Evolutionary conservation across 495 filamentous ascomycete species (phyloP).

Genomic region (Darksidea phi): DNA sequence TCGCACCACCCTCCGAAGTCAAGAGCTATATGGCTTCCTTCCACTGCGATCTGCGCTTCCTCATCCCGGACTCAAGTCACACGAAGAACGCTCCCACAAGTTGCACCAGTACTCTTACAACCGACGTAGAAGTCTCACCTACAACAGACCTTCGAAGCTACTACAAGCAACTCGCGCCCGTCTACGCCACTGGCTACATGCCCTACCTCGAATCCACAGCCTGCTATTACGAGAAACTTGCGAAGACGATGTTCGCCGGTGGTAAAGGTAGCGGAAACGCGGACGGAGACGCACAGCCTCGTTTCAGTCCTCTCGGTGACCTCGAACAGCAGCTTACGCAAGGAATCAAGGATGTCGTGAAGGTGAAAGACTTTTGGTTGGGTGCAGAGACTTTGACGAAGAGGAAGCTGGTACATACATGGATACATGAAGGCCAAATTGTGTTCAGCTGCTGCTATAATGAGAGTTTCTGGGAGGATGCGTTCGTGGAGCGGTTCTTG

Average conservation of each 20-base stretch:
- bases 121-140: slow-evolving; percentile 11
- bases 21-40: slow-evolving; percentile 11
- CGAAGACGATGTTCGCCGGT: not conserved
- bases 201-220: slow-evolving; percentile 8
- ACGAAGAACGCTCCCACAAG: slow-evolving; percentile 8
- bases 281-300: slow-evolving; percentile 1
- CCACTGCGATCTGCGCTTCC: slow-evolving; percentile 12
- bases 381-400: slow-evolving; percentile 10
- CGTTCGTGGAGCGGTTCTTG: no score
- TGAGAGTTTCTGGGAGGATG: no score
- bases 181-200: slow-evolving; percentile 4
- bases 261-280: not conserved
- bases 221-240: slow-evolving; percentile 10
- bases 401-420: slow-evolving; percentile 8
- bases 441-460: slow-evolving; percentile 4
- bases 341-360: not conserved
- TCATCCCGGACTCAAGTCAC: not conserved
- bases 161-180: slow-evolving; percentile 7
- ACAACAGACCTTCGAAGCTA: not conserved
- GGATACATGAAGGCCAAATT: slow-evolving; percentile 6
- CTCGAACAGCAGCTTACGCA: slow-evolving; percentile 7
- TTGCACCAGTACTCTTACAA: slow-evolving; percentile 6
- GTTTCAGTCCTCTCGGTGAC: slow-evolving; percentile 6
- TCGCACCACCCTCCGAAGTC: not conserved
- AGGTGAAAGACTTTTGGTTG: slow-evolving; percentile 10